Base-by-base conservation (phyloP, 305 asterid species). In the Rubia balearica region DNA sequence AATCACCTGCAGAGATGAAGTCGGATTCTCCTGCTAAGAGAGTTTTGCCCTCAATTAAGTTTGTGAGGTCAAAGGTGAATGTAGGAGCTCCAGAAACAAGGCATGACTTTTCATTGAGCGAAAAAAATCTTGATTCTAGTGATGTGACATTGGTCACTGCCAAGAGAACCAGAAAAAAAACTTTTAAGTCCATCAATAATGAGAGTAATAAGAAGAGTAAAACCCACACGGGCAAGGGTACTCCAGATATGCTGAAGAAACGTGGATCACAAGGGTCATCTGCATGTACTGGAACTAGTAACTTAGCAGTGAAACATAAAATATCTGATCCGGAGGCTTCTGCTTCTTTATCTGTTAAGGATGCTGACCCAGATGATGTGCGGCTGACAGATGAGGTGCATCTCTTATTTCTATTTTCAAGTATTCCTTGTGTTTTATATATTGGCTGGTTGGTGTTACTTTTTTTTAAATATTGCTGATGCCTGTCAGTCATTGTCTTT, bases 311-410 rank as follows among this genome's bases (percentile, higher is more conserved):
- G 77, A 87, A 84, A 73, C 68, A 49, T 57, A 88, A 85, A 80
- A 62, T 75, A 66, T 67, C 75, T 70, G 80, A 72, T 71, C 67
- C 36, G 45, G 81, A 78, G 76, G 72, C 79, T 69, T 76, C 89
- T 70, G 75, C 76, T 71, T 38, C 78, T 76, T 72, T 67, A 24
- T 42, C 71, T 21, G 76, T 78, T 68, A 73, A 72, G 77, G 78
- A 77, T 77, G 73, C 59, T 53, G 70, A 77, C 61, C 66, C 61
- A 65, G 82, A 83, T 63, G 82, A 82, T 78, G 71, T 65, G 69
- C 85, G 73, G 71, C 86, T 73, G 63, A 85, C 85, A 79, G 89
- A 85, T 74, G 85, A 84, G 96, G 96, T 92, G 72, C 61, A 64
- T 65, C 68, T 75, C 60, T 73, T 77, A 65, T 68, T 75, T 67